Evolutionary conservation across 768 basidiomycete genomes (phyloP), one percentile per base, ranked within the genome.

Genomic region (Hypholoma sublateritium): DNA sequence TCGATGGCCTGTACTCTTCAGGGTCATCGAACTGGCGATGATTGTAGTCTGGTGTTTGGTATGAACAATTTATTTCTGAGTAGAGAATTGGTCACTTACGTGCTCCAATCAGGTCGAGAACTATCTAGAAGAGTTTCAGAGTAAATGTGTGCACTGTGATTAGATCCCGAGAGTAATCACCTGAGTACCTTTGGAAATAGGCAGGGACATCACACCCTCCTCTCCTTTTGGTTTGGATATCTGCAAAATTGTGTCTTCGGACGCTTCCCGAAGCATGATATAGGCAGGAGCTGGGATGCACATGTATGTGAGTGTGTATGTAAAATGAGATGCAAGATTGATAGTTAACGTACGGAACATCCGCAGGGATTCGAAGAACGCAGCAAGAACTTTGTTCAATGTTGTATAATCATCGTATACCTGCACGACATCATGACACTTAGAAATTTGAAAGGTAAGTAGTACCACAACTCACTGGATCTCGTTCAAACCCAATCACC

Each of bases 351-450:
- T 63, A 81, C 79, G 79, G 65, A 76, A 77, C 67, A 81, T 61
- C 25, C 79, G 68, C 46, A 78, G 54, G 17, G 74, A 70, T 61
- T 80, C 80, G 53, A 74, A 76, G 57, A 80, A 79, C 0, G 65
- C 71, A n/a, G 75, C 73, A 25, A 74, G 67, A 16, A 80, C 77
- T 56, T 78, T 79, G 53, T 75, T 68, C 1, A 80, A 67, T 48
- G 70, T 73, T 2, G 62, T 32, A 55, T 78, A 79, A 56, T 79
- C 75, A 14, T 77, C 75, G 49, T 75, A 71, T 13, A 60, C 59
- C 78, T 79, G 25, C 25, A 28, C 25, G 25, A 3, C 25, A 53
- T 11, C 17, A 5, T 34, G 2, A 47, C 6, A 19, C 46, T 14
- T 12, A 17, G 28, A 22, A 2, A 11, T 28, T 28, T 13, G 12